Evolutionary conservation across 805 yeast species (phyloP), one percentile per base, ranked within the genome.

Genomic region (Pichia kluyveri): DNA sequence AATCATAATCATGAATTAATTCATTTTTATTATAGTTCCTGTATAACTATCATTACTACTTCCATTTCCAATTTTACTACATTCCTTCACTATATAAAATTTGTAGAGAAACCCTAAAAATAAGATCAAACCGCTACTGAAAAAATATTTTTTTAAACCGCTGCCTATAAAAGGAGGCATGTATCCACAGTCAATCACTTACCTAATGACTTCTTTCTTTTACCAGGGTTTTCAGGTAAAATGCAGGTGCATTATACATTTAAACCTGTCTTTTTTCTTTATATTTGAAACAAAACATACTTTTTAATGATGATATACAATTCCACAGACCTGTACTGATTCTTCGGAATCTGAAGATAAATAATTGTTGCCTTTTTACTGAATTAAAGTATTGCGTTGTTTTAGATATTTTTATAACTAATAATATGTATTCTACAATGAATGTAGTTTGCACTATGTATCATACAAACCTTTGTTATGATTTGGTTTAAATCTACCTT

Each of bases 311-410:
- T 70, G 76, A 72, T 54, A 67, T 51, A 53, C 66, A 63, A 69
- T 67, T 63, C 66, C 78, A 75, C 80, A 75, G 80, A 75, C 80
- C 80, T 75, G 80, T 72, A 72, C 80, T 71, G 75, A 75, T 62
- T 59, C 56, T 52, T 42, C 34, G 41, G 48, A 54, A 51, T 48
- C 45, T 61, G 66, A 58, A 60, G 65, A 60, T 47, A 57, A 59
- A 44, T 44, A 47, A 57, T 51, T 54, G 54, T 60, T 57, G 63
- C 63, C 62, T 60, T 52, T 49, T 45, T 30, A 34, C 55, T 52
- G 55, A 52, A 14, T 8, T 41, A 38, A 41, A 40, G 36, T 18
- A 17, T 12, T 30, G 28, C 17, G 27, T 40, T 34, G 37, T 34
- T 34, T 34, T 3, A 8, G 15, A 30, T 30, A 30, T 30, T 23